These are phyloP conservation scores for Pichia scutulata DNA, from an alignment of 805 yeast genomes.

Conservation along the genomic window DNA sequence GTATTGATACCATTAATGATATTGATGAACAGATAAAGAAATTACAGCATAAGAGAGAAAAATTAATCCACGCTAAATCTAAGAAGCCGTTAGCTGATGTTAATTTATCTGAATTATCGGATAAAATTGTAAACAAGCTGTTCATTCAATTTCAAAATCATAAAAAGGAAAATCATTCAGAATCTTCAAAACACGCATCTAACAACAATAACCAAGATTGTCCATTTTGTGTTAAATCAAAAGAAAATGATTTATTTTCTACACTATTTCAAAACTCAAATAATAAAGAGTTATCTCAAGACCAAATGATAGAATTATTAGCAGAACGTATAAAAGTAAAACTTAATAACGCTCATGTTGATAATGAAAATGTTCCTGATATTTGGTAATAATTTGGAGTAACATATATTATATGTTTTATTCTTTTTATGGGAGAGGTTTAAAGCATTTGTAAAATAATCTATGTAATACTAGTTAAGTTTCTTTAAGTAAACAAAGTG, in stretches of 20 bases:
- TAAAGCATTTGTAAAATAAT: background rate
- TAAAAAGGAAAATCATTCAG: background rate
- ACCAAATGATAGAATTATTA: conserved; percentile 3
- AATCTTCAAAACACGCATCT: background rate
- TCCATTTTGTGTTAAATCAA: conserved; percentile 7
- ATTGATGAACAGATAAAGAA: conserved; percentile 7
- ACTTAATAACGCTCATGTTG: background rate
- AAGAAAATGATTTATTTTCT: background rate
- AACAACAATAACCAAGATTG: conserved; percentile 1
- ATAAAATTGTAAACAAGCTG: conserved; percentile 5
- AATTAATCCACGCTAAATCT: conserved; percentile 1
- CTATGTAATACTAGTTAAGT: background rate
- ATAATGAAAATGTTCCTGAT: background rate
- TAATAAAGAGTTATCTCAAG: background rate
- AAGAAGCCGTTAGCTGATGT: background rate
- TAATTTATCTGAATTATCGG: conserved; percentile 3
- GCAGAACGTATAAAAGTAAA: conserved; percentile 7
- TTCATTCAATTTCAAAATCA: conserved; percentile 2
- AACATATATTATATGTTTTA: background rate
- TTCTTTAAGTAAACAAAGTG: background rate
- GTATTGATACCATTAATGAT: background rate
- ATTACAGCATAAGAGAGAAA: conserved; percentile 5
- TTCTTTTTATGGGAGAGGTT: background rate
- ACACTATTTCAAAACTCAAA: background rate
- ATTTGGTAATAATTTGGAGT: conserved; percentile 3